A percentile compares a stretch with the other conserved stretches of the same genome.
Conservation (phyloP, 768 basidiomycete species). For the Rhodosporidiobolus sp. region DNA sequence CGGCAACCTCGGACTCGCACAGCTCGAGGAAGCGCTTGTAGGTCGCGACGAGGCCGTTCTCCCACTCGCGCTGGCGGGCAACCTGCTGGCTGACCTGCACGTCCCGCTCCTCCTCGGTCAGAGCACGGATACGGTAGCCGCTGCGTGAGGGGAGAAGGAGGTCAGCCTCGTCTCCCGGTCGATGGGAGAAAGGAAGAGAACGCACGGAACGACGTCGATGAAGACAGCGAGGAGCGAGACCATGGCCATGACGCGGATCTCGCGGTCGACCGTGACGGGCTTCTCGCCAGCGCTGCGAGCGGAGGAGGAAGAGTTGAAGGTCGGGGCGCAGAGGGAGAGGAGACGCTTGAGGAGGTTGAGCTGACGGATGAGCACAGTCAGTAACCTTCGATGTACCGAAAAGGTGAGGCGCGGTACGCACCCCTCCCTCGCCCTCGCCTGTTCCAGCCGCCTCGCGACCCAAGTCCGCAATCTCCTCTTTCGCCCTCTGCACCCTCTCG, state of each 20-base stretch:
- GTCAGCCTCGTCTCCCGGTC: background rate
- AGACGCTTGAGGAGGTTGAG: conserved; percentile 82
- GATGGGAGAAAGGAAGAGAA: background rate
- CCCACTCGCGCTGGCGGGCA: conserved; percentile 82
- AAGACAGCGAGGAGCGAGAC: conserved; percentile 89
- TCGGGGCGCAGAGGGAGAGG: conserved; percentile 78
- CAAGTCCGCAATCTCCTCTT: conserved; percentile 88
- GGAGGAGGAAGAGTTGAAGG: conserved; percentile 63
- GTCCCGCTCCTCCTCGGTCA: conserved; percentile 84
- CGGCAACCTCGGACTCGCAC: conserved; percentile 82
- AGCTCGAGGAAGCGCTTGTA: conserved; percentile 86
- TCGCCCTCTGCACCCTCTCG: conserved; percentile 68
- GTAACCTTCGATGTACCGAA: background rate
- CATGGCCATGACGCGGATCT: conserved; percentile 82
- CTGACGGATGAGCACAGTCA: conserved; percentile 51
- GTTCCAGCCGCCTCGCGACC: conserved; percentile 89
- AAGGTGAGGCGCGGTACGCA: conserved; percentile 51
- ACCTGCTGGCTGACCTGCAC: conserved; percentile 96
- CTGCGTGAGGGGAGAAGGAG: conserved; percentile 10
- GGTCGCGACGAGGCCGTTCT: conserved; percentile 80
- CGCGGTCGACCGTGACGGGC: conserved; percentile 65
- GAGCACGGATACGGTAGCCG: conserved; percentile 85
- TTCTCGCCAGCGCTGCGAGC: conserved; percentile 59
- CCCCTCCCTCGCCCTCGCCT: conserved; percentile 90
- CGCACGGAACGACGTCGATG: conserved; percentile 82